Conservation (phyloP, 345 rosid genomes). For the thale cress (Arabidopsis thaliana) region TAIR10.1 NC_003076.8:17811001-17811500, state of each 20-base stretch:
- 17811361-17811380: too few relatives aligned
- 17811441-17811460: too few relatives aligned
- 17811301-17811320: too few relatives aligned
- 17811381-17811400: too few relatives aligned
- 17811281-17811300: too few relatives aligned
- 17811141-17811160: not conserved
- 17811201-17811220: not conserved
- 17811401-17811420: too few relatives aligned
- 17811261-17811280: too few relatives aligned
- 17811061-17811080: not conserved
- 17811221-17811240: not conserved
- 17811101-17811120: not conserved
- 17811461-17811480: too few relatives aligned
- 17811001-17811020: not conserved
- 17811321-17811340: not conserved
- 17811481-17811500: too few relatives aligned
- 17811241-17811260: not conserved
- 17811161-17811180: constrained; percentile 5
- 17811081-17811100: constrained; percentile 3
- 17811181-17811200: not conserved
- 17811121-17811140: too few relatives aligned
- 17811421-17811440: too few relatives aligned
- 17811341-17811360: not conserved
- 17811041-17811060: not conserved
- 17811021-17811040: too few relatives aligned